Evolutionary conservation across 2,329 filamentous ascomycete genomes (phyloP).

Genomic region (Apiospora marii): DNA sequence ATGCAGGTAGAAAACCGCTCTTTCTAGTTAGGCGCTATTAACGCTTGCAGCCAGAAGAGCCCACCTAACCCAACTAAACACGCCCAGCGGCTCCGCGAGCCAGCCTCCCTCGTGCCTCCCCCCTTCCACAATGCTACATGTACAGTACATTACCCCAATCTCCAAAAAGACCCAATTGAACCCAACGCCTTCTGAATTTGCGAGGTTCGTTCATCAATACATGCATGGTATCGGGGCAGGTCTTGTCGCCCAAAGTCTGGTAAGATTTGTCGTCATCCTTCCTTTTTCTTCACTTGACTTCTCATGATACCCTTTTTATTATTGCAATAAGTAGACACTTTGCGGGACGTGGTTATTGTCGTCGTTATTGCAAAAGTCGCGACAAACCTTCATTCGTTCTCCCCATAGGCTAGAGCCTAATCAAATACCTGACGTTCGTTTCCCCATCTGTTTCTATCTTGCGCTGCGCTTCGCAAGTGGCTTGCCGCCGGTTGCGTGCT

Average conservation of each 20-base stretch:
- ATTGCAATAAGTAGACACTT: conserved; percentile 6
- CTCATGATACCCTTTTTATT: conserved; percentile 10
- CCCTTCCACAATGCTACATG: not conserved
- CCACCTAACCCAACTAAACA: too few relatives aligned
- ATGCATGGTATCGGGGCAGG: too few relatives aligned
- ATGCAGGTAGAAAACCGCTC: not conserved
- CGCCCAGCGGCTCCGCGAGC: not conserved
- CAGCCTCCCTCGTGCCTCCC: too few relatives aligned
- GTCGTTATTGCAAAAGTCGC: not conserved
- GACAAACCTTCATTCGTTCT: conserved; percentile 9
- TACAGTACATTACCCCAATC: not conserved
- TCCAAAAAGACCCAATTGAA: not conserved
- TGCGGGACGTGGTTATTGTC: not conserved
- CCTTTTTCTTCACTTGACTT: conserved; percentile 1
- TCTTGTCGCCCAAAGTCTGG: too few relatives aligned
- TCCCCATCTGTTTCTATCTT: not conserved
- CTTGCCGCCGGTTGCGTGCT: conserved; percentile 10
- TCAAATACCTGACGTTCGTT: conserved; percentile 13
- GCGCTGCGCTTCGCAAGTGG: conserved; percentile 12
- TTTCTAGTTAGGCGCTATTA: not conserved
- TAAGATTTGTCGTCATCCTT: conserved; percentile 1
- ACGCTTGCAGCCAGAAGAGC: too few relatives aligned
- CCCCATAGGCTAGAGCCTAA: conserved; percentile 21
- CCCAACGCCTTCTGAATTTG: not conserved
- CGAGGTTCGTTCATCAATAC: too few relatives aligned